Evolutionary conservation across 768 basidiomycete species (phyloP).

Genomic region (Serendipita indica): DNA sequence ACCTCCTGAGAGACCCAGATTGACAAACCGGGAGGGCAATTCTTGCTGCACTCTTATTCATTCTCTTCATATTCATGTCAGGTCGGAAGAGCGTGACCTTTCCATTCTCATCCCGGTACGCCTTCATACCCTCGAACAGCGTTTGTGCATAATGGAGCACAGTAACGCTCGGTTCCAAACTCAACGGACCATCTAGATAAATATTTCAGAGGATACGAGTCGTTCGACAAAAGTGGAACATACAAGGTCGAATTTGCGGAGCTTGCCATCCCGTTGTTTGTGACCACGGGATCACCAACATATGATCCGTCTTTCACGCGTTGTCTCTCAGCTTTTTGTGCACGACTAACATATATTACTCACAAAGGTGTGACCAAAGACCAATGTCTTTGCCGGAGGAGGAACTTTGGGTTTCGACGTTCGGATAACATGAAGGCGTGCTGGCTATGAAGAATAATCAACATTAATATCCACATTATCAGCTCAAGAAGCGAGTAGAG

Average conservation of each 20-base stretch:
- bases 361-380: constrained; percentile 79
- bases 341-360: neutral
- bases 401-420: constrained; percentile 41
- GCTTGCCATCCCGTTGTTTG: constrained; percentile 60
- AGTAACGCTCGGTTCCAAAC: constrained; percentile 61
- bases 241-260: constrained; percentile 19
- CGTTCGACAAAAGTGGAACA: neutral
- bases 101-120: constrained; percentile 61
- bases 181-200: constrained; percentile 48
- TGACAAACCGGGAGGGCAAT: constrained; percentile 56
- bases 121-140: constrained; percentile 90
- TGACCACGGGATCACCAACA: constrained; percentile 70
- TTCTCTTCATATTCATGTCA: constrained; percentile 94
- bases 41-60: constrained; percentile 72
- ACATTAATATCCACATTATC: neutral
- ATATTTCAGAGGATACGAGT: neutral
- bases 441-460: constrained; percentile 27
- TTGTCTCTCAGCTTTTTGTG: neutral
- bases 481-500: neutral
- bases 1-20: neutral
- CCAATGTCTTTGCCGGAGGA: constrained; percentile 50
- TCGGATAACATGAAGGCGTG: constrained; percentile 33
- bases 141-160: constrained; percentile 90
- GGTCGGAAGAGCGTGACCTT: constrained; percentile 78
- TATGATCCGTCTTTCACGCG: constrained; percentile 63